phyloP scores from a whole-genome alignment of 345 rosid species.

The Pseudoturritis turrita region DNA sequence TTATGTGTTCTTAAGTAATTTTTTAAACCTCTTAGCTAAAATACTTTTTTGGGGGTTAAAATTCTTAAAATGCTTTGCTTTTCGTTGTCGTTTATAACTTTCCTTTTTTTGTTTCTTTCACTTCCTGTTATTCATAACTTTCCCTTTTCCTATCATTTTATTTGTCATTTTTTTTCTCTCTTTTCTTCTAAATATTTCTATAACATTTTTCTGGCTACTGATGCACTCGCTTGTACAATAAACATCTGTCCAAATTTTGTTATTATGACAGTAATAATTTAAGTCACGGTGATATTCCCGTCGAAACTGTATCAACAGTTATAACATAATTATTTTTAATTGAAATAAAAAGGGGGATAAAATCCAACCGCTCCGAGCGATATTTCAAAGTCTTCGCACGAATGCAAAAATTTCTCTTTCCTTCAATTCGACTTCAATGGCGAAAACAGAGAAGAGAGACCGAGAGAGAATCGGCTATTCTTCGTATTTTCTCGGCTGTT shows the following conservation, averaged over 20 bases:
- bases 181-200: not conserved
- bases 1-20: no score
- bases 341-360: not conserved
- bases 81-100: not conserved
- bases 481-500: slow-evolving; percentile 38
- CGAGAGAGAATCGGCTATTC: slow-evolving; percentile 12
- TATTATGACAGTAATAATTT: not conserved
- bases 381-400: slow-evolving; percentile 33
- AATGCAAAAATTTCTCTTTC: slow-evolving; percentile 13
- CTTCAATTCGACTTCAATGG: slow-evolving; percentile 29
- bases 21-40: no score
- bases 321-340: not conserved
- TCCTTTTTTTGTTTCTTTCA: no score
- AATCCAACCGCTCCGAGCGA: slow-evolving; percentile 31
- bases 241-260: not conserved
- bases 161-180: not conserved
- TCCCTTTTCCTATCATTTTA: no score
- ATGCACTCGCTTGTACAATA: not conserved
- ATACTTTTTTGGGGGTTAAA: no score
- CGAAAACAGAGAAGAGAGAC: slow-evolving; percentile 15
- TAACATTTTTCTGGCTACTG: not conserved
- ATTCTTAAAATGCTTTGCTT: not conserved
- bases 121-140: no score
- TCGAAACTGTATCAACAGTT: slow-evolving; percentile 13
- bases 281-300: not conserved